phyloP scores from a whole-genome alignment of 805 yeast species.

The Saturnispora zaruensis region DNA sequence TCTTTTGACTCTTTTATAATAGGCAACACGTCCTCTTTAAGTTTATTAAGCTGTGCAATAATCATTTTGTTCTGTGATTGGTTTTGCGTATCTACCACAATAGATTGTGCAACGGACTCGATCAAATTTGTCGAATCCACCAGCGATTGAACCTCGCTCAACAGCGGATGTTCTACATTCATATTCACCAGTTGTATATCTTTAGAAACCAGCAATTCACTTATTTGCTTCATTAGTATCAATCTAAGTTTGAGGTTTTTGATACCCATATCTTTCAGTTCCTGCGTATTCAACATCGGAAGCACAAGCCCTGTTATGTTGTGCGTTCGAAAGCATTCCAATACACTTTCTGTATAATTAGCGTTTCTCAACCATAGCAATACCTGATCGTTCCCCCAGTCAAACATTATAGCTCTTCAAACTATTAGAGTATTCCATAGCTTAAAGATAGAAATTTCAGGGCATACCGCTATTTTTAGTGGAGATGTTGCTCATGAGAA shows the following conservation, averaged over 20 bases:
- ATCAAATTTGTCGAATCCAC: slow-evolving; percentile 21
- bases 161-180: slow-evolving; percentile 19
- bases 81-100: slow-evolving; percentile 16
- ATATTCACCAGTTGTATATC: slow-evolving; percentile 12
- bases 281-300: slow-evolving; percentile 58
- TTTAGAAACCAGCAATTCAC: slow-evolving; percentile 39
- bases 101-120: slow-evolving; percentile 18
- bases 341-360: slow-evolving; percentile 18
- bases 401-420: slow-evolving; percentile 10
- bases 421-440: background rate
- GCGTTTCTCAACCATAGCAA: slow-evolving; percentile 25
- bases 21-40: slow-evolving; percentile 60
- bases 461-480: background rate
- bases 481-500: background rate
- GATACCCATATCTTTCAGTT: slow-evolving; percentile 68
- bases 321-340: slow-evolving; percentile 39
- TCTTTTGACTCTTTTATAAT: slow-evolving; percentile 55
- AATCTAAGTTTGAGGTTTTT: slow-evolving; percentile 46
- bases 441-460: background rate
- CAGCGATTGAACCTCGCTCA: slow-evolving; percentile 21
- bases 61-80: slow-evolving; percentile 29
- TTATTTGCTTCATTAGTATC: slow-evolving; percentile 48
- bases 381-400: slow-evolving; percentile 28
- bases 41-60: slow-evolving; percentile 44
- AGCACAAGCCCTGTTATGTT: slow-evolving; percentile 68